Base-by-base conservation (phyloP, 1,284 basidiomycete species). In the Leccinum laetum region DNA sequence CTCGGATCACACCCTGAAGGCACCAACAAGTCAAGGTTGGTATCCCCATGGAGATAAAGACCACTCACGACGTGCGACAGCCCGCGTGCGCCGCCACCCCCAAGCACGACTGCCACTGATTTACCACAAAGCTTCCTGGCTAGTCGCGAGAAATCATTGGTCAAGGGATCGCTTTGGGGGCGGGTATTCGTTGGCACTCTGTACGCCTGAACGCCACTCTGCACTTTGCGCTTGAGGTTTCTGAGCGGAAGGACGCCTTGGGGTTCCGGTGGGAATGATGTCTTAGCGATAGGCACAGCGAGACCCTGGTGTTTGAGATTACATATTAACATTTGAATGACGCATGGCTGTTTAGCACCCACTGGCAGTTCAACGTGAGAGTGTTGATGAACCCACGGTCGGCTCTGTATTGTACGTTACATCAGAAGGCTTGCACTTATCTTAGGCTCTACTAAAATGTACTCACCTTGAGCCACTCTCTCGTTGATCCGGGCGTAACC, bases 41-140 rank as follows among this genome's bases (percentile, higher is more conserved):
- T 21, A 65, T 65, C 65, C 64, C 46, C 67, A 70, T 73, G 63
- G 69, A 46, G 61, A 52, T 58, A 55, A 61, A 39, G 62, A 49
- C 61, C 10, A 74, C 83, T 73, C 72, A 95, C 94, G 67, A 99
- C 80, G 80, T 99, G 98, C 1, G 96, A 91, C 69, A 99, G 90
- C 32, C 97, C 97, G 62, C 98, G 87, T 6, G 96, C 98, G 8
- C 98, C 97, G 13, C 97, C 98, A 13, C 97, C 97, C 18, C 97
- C 97, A 0, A 99, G 85, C 4, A 99, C 95, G 39, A 99, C 82
- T 1, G 96, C 98, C 65, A 99, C 93, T 13, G 94, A 95, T 74
- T 91, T 94, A 10, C 96, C 97, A 72, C 95, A 98, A 62, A 99
- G 85, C 61, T 96, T 83, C 62, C 97, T 83, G 0, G 97, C 98